phyloP scores from a whole-genome alignment of 208 protist species.

The Phytomonas serpens region DNA sequence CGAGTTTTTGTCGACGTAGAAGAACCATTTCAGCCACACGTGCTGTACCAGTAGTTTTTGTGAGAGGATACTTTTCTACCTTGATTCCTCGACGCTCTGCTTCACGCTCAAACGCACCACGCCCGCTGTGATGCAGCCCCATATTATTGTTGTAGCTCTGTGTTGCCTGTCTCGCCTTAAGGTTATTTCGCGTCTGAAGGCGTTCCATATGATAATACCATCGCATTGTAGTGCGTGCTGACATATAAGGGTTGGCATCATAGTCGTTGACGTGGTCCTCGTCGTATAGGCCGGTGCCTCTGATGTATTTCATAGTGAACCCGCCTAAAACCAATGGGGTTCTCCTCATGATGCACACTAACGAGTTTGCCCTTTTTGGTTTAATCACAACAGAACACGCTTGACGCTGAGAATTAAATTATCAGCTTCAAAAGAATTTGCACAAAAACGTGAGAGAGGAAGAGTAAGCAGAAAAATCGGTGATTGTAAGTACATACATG shows the following conservation, averaged over 20 bases:
- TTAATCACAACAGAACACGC: not conserved
- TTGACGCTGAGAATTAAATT: not conserved
- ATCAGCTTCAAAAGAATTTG: not conserved
- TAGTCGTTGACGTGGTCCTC: conserved; percentile 91
- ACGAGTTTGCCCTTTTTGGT: not conserved
- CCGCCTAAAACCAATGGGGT: conserved; percentile 18
- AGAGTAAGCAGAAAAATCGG: not conserved
- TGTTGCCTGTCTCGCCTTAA: conserved; percentile 48
- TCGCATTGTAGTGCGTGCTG: conserved; percentile 63
- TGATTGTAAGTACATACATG: not conserved
- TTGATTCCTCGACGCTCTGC: conserved; percentile 65
- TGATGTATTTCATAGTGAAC: conserved; percentile 87
- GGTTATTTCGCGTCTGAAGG: conserved; percentile 49
- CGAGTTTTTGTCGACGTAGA: conserved; percentile 65
- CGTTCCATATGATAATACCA: conserved; percentile 87
- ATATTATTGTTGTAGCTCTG: conserved; percentile 86
- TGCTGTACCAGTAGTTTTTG: conserved; percentile 68
- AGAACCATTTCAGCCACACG: conserved; percentile 83
- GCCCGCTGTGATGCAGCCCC: conserved; percentile 79
- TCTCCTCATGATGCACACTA: not conserved
- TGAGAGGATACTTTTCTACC: conserved; percentile 81
- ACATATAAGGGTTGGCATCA: conserved; percentile 65
- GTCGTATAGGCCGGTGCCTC: conserved; percentile 79
- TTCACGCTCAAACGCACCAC: conserved; percentile 82
- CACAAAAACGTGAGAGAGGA: not conserved